Evolutionary conservation across 129 eudicot species (phyloP), one percentile per base, ranked within the genome.

Genomic region (sunflower (Helianthus annuus)): DNA sequence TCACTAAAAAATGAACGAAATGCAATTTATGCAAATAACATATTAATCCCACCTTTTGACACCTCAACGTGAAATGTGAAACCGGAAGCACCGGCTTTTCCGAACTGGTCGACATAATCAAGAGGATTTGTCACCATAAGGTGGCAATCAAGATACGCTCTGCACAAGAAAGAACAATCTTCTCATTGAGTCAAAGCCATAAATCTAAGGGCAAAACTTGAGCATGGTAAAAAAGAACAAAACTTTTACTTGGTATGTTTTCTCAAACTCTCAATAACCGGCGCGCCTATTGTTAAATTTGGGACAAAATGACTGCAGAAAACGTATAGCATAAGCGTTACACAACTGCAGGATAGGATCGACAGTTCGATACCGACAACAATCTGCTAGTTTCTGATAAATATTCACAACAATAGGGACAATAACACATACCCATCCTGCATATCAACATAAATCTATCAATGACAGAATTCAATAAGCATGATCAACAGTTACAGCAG

Each of bases 41-140:
- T 57, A 29, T 9, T 38, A 69, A 39, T 48, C 71, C 73, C 52
- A 90, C 99, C 99, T 95, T 85, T 86, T 8, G 91, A 86, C 66
- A 75, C 91, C 88, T 95, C 99, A 44, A 95, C 87, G 55, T 95
- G 99, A 82, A 95, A 95, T 7, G 99, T 95, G 74, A 95, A 95
- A 64, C 97, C 96, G 5, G 99, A 90, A 70, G 99, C 99, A 71
- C 99, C 99, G 74, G 97, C 99, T 83, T 88, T 90, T 24, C 89
- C 96, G 0, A 95, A 79, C 68, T 77, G 86, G 39, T 95, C 96
- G 15, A 90, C 99, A 78, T 95, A 95, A 64, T 86, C 99, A 70
- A 90, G 66, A 63, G 97, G 97, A 83, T 95, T 86, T 56, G 97
- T 95, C 62, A 90, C 97, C 99, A 95, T 95, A 65, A 90, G 88